Base-by-base conservation (phyloP, 768 basidiomycete genomes). In the Leucosporidium creatinivorum region DNA sequence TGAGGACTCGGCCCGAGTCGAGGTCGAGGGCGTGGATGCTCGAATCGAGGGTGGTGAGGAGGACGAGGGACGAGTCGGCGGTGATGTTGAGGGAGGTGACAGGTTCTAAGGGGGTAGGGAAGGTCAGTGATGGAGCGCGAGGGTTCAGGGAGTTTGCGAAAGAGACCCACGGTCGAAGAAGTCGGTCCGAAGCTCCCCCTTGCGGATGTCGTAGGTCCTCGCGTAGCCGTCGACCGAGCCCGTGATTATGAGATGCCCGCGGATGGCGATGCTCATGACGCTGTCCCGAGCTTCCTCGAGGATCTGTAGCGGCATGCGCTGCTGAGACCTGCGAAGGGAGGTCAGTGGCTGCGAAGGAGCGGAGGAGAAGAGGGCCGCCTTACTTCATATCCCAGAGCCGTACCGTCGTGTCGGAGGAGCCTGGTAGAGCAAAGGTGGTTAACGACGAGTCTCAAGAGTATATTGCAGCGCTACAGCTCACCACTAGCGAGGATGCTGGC, bases 211-310 rank as follows among this genome's bases (percentile, higher is more conserved):
- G 78, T 98, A 97, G 13, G 90, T 91, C 25, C 96, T 85, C 54
- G 94, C 86, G 76, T 88, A 83, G 3, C 96, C 94, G 69, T 99
- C 96, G 8, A 96, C 87, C 4, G 91, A 91, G 13, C 91, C 92
- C 4, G 90, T 82, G 50, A 87, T 80, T 73, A 98, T 84, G 61
- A 83, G 84, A 36, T 63, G 65, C 28, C 85, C 84, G 28, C 83
- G 76, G 51, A 92, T 82, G 70, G 87, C 81, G 31, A 97, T 79
- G 23, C 87, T 83, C 73, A 93, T 92, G 49, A 97, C 85, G 1
- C 89, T 85, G 74, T 97, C 93, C 31, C 85, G 85, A 3, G 92
- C 89, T 73, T 94, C 92, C 60, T 93, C 88, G 4, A 96, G 82
- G 7, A 86, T 82, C 78, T 97, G 93, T n/a, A 98, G 91, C 1